A percentile compares a stretch with the other conserved stretches of the same genome.
Conservation (phyloP, 1,139 yeast species). For the Yamadazyma friedrichii region DNA sequence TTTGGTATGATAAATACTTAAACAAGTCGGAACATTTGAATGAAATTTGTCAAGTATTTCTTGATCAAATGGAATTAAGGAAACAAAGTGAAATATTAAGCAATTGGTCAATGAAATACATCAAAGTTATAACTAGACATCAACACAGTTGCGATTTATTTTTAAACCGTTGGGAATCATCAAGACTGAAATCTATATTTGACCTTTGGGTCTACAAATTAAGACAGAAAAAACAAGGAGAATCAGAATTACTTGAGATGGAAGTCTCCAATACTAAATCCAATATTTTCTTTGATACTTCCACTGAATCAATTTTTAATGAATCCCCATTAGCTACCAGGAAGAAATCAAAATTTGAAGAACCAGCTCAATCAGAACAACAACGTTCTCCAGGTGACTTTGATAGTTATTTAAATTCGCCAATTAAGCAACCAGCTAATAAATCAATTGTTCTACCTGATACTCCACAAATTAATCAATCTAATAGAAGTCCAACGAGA, state of each 20-base stretch:
- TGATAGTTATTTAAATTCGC: constrained; percentile 31
- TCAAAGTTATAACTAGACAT: constrained; percentile 32
- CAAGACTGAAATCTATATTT: constrained; percentile 29
- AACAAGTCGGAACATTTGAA: constrained; percentile 22
- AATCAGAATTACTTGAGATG: background rate
- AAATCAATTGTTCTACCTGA: constrained; percentile 12
- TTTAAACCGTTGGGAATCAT: constrained; percentile 31
- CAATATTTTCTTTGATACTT: constrained; percentile 13
- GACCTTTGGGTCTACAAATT: constrained; percentile 37
- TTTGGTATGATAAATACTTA: constrained; percentile 35
- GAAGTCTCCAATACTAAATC: constrained; percentile 13
- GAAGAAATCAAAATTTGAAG: constrained; percentile 6
- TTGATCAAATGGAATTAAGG: constrained; percentile 28
- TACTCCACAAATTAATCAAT: constrained; percentile 22
- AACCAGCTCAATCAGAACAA: constrained; percentile 1
- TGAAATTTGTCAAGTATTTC: constrained; percentile 29
- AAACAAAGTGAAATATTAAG: constrained; percentile 27
- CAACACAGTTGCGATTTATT: constrained; percentile 39
- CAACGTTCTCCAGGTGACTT: constrained; percentile 4
- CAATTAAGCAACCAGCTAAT: constrained; percentile 22
- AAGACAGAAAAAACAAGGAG: constrained; percentile 8
- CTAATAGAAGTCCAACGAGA: constrained; percentile 36
- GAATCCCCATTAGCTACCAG: constrained; percentile 39
- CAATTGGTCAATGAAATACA: constrained; percentile 39
- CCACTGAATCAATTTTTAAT: constrained; percentile 21